Evolutionary conservation across 208 protist genomes (phyloP).

Genomic region (Leishmania major): DNA sequence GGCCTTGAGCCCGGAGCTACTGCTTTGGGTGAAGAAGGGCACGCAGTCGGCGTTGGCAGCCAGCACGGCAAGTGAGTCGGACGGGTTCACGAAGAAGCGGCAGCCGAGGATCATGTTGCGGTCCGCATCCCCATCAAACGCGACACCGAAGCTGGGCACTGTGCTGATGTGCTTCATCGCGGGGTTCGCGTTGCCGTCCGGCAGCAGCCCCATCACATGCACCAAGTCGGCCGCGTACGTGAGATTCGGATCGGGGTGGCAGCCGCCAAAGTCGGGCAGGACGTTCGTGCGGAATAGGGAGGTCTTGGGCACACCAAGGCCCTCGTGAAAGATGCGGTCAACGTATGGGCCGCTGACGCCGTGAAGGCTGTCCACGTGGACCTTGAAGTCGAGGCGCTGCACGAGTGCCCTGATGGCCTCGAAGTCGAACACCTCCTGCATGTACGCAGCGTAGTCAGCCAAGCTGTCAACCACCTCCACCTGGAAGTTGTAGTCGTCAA

Average conservation of each 20-base stretch:
- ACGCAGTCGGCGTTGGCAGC: conserved; percentile 92
- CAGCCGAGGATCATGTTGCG: conserved; percentile 98
- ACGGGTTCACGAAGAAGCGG: conserved; percentile 97
- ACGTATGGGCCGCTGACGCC: conserved; percentile 97
- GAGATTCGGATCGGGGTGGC: conserved; percentile 98
- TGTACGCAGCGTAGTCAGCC: conserved; percentile 89
- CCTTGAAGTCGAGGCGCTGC: conserved; percentile 73
- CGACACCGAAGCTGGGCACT: conserved; percentile 93
- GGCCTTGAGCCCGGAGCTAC: conserved; percentile 64
- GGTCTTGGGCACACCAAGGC: conserved; percentile 75
- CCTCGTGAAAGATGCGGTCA: conserved; percentile 88
- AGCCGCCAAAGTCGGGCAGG: conserved; percentile 93
- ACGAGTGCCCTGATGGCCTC: conserved; percentile 74
- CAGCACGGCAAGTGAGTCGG: conserved; percentile 97
- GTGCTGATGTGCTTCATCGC: conserved; percentile 14
- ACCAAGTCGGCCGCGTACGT: conserved; percentile 97
- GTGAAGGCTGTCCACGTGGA: conserved; percentile 94
- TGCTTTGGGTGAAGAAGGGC: conserved; percentile 85
- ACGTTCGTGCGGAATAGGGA: conserved; percentile 63
- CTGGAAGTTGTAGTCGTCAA: conserved; percentile 43
- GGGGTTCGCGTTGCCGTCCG: conserved; percentile 48
- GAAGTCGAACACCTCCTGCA: conserved; percentile 97
- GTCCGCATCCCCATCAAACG: conserved; percentile 98
- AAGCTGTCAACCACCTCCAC: conserved; percentile 94
- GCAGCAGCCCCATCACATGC: conserved; percentile 75